Evolutionary conservation across 192 early-diverging fungal species (phyloP), one percentile per base, ranked within the genome.

Genomic region (Dissophora ornata): DNA sequence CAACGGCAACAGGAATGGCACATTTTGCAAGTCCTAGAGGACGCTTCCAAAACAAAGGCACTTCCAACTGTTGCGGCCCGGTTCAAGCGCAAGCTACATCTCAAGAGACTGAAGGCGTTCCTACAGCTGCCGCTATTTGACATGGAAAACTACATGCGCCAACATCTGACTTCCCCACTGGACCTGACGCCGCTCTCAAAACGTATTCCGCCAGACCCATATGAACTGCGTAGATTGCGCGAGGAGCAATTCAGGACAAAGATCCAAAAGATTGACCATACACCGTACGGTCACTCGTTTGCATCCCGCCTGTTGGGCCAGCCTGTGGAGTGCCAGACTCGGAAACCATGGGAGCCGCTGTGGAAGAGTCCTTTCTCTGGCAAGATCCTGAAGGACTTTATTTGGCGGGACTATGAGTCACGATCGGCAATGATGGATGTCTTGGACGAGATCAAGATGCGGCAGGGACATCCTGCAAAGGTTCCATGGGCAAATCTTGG

Each of bases 381-480:
- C 29, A 86, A 89, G 18, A 82, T 82, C 28, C 77, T 95, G n/a
- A 85, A 85, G 34, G 92, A 94, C n/a, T 94, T 84, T 80, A 95
- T 97, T 49, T 91, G 90, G 80, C 80, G 94, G 9, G 90, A 95
- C 68, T 86, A 79, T 56, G 81, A 84, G 33, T 84, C 74, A 12
- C 57, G 70, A 30, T 83, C 90, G 1, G 62, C 79, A n/a, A 69
- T 79, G 53, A 80, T 83, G 71, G 53, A 49, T 26, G 44, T 86
- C 13, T 52, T 89, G 63, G 58, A 81, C 29, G 84, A 82, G 24
- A 87, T 88, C 22, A 54, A 75, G 67, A 21, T 44, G 33, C 41
- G 83, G 32, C 26, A 59, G 62, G 71, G 85, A 62, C 74, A 57
- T 24, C 46, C 56, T 63, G 33, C 79, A 67, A 56, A 58, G 47